These are phyloP conservation scores for Glycine latifolia DNA, from an alignment of 306 rosid genomes.

Conservation along the genomic window DNA sequence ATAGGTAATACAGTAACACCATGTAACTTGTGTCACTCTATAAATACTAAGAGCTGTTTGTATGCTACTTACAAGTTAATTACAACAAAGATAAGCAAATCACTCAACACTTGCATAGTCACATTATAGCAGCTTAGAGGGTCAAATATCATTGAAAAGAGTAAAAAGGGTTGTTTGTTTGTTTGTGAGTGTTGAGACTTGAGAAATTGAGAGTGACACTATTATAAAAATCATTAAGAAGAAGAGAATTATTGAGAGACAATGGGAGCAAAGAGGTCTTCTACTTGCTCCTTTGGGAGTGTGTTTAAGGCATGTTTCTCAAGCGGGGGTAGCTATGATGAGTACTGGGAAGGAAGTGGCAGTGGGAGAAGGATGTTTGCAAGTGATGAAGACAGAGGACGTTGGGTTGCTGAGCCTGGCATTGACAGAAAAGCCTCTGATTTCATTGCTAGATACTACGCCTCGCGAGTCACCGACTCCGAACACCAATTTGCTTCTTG, in stretches of 20 bases:
- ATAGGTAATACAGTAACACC: not conserved
- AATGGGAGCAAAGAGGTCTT: slow-evolving; percentile 57
- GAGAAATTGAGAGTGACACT: not conserved
- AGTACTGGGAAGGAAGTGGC: slow-evolving; percentile 59
- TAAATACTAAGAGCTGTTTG: slow-evolving; percentile 44
- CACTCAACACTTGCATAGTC: not conserved
- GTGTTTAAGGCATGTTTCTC: slow-evolving; percentile 66
- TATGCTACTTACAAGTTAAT: slow-evolving; percentile 28
- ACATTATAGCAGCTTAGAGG: not conserved
- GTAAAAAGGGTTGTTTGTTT: not conserved
- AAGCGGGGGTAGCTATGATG: slow-evolving; percentile 42
- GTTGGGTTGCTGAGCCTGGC: slow-evolving; percentile 81
- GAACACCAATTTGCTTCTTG: slow-evolving; percentile 51
- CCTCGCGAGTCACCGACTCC: slow-evolving; percentile 54
- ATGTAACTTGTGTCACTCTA: slow-evolving; percentile 41
- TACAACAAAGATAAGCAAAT: not conserved
- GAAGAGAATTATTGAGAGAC: not conserved
- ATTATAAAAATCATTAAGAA: not conserved
- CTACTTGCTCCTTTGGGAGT: slow-evolving; percentile 54
- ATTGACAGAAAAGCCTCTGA: slow-evolving; percentile 77
- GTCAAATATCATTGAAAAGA: not conserved
- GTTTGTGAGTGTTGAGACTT: not conserved
- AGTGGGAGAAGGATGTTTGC: slow-evolving; percentile 62
- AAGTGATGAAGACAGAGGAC: slow-evolving; percentile 69
- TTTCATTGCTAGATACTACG: slow-evolving; percentile 76